Percentiles rank a stretch among this genome's conserved stretches.
Conservation (phyloP, 2,329 filamentous ascomycete species). For the Pyricularia sp. region DNA sequence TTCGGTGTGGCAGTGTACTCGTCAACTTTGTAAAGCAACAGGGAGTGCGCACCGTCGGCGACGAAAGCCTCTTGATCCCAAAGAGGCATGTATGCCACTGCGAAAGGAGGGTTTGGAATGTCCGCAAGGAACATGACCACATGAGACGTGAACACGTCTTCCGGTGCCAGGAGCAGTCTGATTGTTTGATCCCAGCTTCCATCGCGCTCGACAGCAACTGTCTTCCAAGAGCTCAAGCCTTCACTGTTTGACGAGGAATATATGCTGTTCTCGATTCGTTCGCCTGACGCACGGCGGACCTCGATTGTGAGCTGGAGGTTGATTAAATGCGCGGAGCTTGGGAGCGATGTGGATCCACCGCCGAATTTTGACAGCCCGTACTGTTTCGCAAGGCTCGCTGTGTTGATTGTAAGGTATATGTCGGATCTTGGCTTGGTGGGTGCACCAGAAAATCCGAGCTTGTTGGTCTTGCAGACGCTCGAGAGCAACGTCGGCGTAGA, state of each 20-base stretch:
- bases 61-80: conserved; percentile 92
- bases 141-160: conserved; percentile 75
- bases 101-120: conserved; percentile 79
- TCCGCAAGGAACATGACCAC: conserved; percentile 86
- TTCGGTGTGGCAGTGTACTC: conserved; percentile 69
- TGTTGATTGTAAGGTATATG: conserved; percentile 82
- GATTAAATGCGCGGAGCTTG: conserved; percentile 49
- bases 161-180: conserved; percentile 65
- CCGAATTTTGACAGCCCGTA: conserved; percentile 55
- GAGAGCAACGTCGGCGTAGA: conserved; percentile 82
- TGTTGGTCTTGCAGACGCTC: conserved; percentile 69
- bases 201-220: conserved; percentile 67
- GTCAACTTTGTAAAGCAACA: conserved; percentile 84
- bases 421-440: conserved; percentile 84
- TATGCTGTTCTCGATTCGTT: conserved; percentile 81
- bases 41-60: conserved; percentile 69
- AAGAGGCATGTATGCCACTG: conserved; percentile 83
- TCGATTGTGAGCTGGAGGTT: conserved; percentile 87
- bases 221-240: conserved; percentile 78
- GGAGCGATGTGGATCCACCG: conserved; percentile 67
- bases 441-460: conserved; percentile 89
- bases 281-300: conserved; percentile 68
- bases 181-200: conserved; percentile 85
- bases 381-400: conserved; percentile 70
- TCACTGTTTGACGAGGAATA: conserved; percentile 74